Base-by-base conservation (phyloP, 345 rosid genomes). In the Orychophragmus violaceus region DNA sequence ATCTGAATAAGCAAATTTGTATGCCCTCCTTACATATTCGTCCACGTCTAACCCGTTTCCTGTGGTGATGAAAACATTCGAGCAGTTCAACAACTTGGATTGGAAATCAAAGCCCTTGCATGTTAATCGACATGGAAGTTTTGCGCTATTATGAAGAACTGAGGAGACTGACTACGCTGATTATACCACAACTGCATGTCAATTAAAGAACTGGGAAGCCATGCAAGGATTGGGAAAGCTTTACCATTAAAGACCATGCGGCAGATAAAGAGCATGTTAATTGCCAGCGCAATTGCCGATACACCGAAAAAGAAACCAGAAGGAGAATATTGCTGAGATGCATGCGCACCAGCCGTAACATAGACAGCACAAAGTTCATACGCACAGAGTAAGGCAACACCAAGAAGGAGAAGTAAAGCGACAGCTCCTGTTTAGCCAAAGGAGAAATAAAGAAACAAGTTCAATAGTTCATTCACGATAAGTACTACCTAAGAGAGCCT, bases 241-340 rank as follows among this genome's bases (percentile, higher is more conserved):
- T 62, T 83, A 95, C 99, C 99, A 81, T 94, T 90, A 68, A 94
- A 94, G 69, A 89, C 97, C 91, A 94, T 94, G 56, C 92, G 84
- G 68, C 99, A 90, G 69, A 94, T 91, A 78, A 94, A 94, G 58
- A 94, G 96, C 99, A 95, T 95, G 77, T 95, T 95, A 82, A 87
- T 83, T 48, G 99, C 99, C 82, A 95, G 77, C 50, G 97, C 91
- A 58, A 91, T 92, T 55, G 99, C 99, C 10, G 99, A 91, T 52
- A 95, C 95, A 63, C 99, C 99, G 63, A 95, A 95, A 78, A 95
- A 91, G 86, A 95, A 91, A 66, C 99, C 99, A 56, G 97, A 95
- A 41, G 96, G 91, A 55, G 99, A 95, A 82, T 91, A 94, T 35
- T 82, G 86, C 80, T 85, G 87, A 14, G 99, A 89, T 61, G 98